Evolutionary conservation across 2,329 filamentous ascomycete genomes (phyloP).

Genomic region (Diplodia mutila): DNA sequence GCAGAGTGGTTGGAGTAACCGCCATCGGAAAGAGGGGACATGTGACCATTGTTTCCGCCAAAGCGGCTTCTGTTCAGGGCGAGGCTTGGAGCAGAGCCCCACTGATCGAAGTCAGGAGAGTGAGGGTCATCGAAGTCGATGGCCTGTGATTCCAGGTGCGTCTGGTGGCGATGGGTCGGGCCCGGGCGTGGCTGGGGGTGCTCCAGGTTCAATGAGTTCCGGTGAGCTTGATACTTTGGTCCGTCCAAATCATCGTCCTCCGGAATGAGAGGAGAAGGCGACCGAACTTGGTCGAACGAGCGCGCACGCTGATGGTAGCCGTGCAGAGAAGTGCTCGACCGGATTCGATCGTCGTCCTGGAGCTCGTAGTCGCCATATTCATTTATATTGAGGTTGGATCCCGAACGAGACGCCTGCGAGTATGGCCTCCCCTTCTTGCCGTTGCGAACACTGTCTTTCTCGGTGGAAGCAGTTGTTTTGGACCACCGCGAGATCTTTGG

Average conservation of each 20-base stretch:
- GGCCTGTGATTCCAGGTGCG: slow-evolving; percentile 72
- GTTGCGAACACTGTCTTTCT: slow-evolving; percentile 70
- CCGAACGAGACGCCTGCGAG: slow-evolving; percentile 73
- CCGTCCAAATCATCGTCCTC: slow-evolving; percentile 56
- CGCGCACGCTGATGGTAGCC: slow-evolving; percentile 17
- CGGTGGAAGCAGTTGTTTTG: slow-evolving; percentile 89
- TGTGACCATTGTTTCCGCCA: slow-evolving; percentile 39
- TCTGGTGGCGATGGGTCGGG: slow-evolving; percentile 74
- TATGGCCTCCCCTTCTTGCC: slow-evolving; percentile 67
- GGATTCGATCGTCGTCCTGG: slow-evolving; percentile 61
- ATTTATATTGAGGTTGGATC: slow-evolving; percentile 69
- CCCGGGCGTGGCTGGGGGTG: slow-evolving; percentile 78
- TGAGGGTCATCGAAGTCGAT: slow-evolving; percentile 61
- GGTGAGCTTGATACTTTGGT: slow-evolving; percentile 80
- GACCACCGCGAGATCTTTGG: slow-evolving; percentile 98
- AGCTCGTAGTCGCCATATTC: slow-evolving; percentile 65
- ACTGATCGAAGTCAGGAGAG: slow-evolving; percentile 50
- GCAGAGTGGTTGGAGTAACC: slow-evolving; percentile 45
- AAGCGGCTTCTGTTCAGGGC: slow-evolving; percentile 43
- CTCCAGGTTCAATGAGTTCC: slow-evolving; percentile 77
- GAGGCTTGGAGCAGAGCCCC: slow-evolving; percentile 52
- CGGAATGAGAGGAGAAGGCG: slow-evolving; percentile 59
- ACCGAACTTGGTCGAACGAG: slow-evolving; percentile 32
- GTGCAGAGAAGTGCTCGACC: slow-evolving; percentile 44
- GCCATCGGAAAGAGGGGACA: slow-evolving; percentile 44